phyloP scores from a whole-genome alignment of 2,329 filamentous ascomycete genomes.

The Xylaria digitata region DNA sequence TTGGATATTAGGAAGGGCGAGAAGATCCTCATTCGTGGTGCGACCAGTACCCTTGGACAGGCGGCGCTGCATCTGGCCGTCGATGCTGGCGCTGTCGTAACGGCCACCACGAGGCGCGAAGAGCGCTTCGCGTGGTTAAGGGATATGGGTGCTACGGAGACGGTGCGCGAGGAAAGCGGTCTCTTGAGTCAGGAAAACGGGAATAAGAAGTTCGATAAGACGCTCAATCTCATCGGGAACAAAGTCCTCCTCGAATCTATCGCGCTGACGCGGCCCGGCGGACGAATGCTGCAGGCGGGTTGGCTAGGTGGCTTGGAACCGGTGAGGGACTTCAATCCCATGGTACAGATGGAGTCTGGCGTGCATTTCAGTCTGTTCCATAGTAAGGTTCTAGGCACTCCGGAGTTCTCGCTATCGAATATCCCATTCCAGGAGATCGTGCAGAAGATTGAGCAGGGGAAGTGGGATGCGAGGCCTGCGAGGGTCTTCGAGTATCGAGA shows the following conservation, averaged over 20 bases:
- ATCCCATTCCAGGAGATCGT: slow-evolving; percentile 56
- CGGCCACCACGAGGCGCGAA: slow-evolving; percentile 53
- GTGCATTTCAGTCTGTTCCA: slow-evolving; percentile 60
- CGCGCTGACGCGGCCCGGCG: slow-evolving; percentile 50
- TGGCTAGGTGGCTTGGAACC: slow-evolving; percentile 56
- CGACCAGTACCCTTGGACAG: slow-evolving; percentile 55
- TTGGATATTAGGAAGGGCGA: slow-evolving; percentile 52
- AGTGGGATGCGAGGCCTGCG: slow-evolving; percentile 51
- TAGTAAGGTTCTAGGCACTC: slow-evolving; percentile 53
- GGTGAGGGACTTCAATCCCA: slow-evolving; percentile 55
- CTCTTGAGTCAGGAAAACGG: slow-evolving; percentile 6
- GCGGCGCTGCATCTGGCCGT: slow-evolving; percentile 51
- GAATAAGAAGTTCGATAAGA: slow-evolving; percentile 51
- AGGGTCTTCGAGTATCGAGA: slow-evolving; percentile 51
- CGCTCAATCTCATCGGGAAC: slow-evolving; percentile 56
- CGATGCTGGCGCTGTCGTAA: slow-evolving; percentile 52
- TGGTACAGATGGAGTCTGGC: slow-evolving; percentile 57
- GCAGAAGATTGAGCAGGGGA: slow-evolving; percentile 51
- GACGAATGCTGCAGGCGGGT: slow-evolving; percentile 53
- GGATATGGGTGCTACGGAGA: slow-evolving; percentile 30
- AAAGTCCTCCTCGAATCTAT: slow-evolving; percentile 54
- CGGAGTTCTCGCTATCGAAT: slow-evolving; percentile 52
- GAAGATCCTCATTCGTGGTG: slow-evolving; percentile 55
- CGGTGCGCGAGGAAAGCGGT: slow-evolving; percentile 21
- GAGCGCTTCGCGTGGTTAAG: slow-evolving; percentile 41